Evolutionary conservation across 164 flowering plant genomes (phyloP), one percentile per base, ranked within the genome.

Genomic region (Vitis riparia): DNA sequence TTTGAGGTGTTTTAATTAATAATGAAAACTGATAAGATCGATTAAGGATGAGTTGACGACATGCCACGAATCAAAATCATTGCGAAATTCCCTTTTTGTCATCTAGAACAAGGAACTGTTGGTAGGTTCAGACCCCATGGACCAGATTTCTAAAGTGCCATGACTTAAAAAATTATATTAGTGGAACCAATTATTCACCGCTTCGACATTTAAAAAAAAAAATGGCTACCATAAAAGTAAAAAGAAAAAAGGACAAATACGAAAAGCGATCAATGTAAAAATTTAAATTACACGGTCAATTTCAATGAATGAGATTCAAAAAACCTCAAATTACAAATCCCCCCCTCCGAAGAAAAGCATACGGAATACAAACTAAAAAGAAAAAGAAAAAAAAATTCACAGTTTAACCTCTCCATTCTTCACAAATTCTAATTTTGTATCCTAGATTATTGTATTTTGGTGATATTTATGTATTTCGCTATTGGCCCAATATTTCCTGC

Each of bases 61-160:
- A 0, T 13, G 60, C 75, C 80, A 73, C 75, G 68, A 67, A 74
- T 63, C 55, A 63, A 59, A 72, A 65, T 72, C 62, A 73, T 69
- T 66, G 27, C 49, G 8, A 29, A 27, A 6, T 27, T 9, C 48
- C 27, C 69, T 62, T 67, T 53, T 52, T 37, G 4, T 64, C 55
- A 71, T 75, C 75, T 75, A 76, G 79, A 81, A 70, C 63, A 52
- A 56, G 49, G 65, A 58, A 59, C 27, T 61, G 57, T 67, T 68
- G 63, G 66, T 14, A 14, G 79, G 85, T 85, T 77, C 88, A 83
- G 67, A 65, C 82, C 86, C 82, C 83, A 76, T 77, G 77, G 81
- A 60, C 83, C 62, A 67, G 57, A 72, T 73, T 75, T 66, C 65
- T 10, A 70, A 73, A 73, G 78, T 76, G 67, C 79, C 74, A 66